Evolutionary conservation across 148 eudicot genomes (phyloP), one percentile per base, ranked within the genome.

Genomic region (Chenopodium formosanum): DNA sequence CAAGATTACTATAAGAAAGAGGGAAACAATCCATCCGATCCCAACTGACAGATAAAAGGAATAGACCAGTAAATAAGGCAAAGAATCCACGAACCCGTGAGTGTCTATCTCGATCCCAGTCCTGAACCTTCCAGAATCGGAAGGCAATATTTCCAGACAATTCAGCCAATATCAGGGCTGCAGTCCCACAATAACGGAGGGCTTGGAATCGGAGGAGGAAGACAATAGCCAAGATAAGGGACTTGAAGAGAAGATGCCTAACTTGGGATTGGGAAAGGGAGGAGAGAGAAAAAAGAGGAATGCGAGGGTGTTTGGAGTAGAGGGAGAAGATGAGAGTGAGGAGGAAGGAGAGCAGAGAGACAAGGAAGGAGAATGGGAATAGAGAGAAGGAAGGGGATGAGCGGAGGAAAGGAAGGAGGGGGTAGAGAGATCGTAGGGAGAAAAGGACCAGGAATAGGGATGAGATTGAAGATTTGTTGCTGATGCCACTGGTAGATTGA

Each of bases 21-120:
- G 99, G 99, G 75, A 96, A 96, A 62, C 99, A 96, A 52, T 94
- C 93, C 47, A 86, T 82, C 53, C 97, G 87, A 86, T 96, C 99
- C 98, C 98, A 96, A 86, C 99, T 92, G 78, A 96, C 68, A 70
- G 97, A 92, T 56, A 96, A 86, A 72, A 92, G 82, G n/a, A 91
- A 82, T 86, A 92, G 75, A 69, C 97, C 97, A 68, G 81, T 13
- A 70, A 89, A 80, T 81, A 96, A 86, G 9, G 84, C 83, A 47
- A 92, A 79, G 78, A 90, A 89, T 81, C 97, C 97, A 86, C 92
- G 85, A 81, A 88, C 85, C 86, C 90, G 88, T 44, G 83, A 80
- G 29, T 88, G 83, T 65, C 90, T 85, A 50, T 78, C 79, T 75
- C 82, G 86, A 76, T 85, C 83, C 67, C 40, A 74, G 63, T 82